Evolutionary conservation across 2,329 filamentous ascomycete species (phyloP), one percentile per base, ranked within the genome.

Genomic region (Canariomyces notabilis): DNA sequence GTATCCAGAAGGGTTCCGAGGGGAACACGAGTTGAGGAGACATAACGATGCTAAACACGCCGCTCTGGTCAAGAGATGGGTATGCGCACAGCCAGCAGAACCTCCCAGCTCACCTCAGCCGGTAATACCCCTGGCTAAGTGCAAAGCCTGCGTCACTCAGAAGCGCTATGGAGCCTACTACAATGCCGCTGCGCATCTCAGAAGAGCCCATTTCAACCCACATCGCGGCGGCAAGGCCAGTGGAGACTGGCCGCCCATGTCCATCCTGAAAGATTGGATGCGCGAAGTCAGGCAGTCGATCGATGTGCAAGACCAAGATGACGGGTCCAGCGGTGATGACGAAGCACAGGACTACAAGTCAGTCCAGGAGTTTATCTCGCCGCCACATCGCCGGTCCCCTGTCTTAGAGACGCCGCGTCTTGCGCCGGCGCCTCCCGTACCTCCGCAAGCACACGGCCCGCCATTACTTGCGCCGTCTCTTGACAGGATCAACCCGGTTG

Each of bases 1-100:
- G 58, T 83, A 91, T 50, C 86, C 86, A 2, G 83, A 89, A 50
- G 89, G 90, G 5, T 96, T 95, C 64, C 84, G 90, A 37, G 90
- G 90, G 48, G 89, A 94, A 46, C 90, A 95, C 64, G 90, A 96
- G 64, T 73, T 89, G 39, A 75, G 83, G 45, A 76, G 86, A 47
- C 86, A 90, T 62, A 72, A 69, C 15, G 75, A 79, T 49, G 75
- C 76, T 5, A 78, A 78, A 49, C 76, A 80, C 54, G 74, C 76
- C 3, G 68, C 74, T 8, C 58, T 76, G 29, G 74, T 77, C 21
- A 76, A 75, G 59, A 66, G 74, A 57, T 80, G 75, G 74, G 70
- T 79, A 15, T 79, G 76, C 61, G 72, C 69, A 22, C 75, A 79
- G 51, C 75, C 75, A 20, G 66, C 70, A 14, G 64, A 54, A 32